Evolutionary conservation across 208 protist genomes (phyloP).

Genomic region (Acanthamoeba royreba): DNA sequence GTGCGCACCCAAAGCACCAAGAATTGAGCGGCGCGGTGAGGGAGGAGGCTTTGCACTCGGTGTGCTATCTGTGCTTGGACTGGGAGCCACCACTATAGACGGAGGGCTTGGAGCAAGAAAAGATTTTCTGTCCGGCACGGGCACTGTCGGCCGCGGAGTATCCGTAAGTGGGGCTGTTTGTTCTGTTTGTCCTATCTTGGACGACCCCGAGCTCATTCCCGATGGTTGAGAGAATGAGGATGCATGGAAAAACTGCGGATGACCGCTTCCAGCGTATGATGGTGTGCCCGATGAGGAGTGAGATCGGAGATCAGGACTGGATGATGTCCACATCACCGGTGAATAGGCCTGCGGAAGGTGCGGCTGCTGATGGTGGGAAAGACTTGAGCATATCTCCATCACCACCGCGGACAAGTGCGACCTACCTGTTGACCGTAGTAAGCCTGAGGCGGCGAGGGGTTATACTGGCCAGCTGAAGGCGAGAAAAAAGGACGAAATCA

Average conservation of each 20-base stretch:
- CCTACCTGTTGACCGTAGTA: not conserved
- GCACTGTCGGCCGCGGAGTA: not conserved
- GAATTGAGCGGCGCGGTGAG: not conserved
- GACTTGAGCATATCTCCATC: not conserved
- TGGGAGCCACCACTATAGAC: not conserved
- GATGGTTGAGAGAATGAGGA: not conserved
- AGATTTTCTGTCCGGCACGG: too few relatives aligned
- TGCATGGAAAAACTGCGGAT: not conserved
- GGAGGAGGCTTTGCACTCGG: not conserved
- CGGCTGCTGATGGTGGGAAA: not conserved
- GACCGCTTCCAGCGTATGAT: not conserved
- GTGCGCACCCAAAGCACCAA: not conserved
- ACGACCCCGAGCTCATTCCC: not conserved
- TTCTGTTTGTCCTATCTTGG: not conserved
- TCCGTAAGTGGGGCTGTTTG: not conserved
- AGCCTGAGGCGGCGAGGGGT: not conserved
- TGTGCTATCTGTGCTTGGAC: not conserved
- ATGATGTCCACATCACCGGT: not conserved
- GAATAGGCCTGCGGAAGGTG: not conserved
- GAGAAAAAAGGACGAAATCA: not conserved
- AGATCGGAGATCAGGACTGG: not conserved
- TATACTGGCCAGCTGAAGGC: not conserved
- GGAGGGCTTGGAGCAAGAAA: not conserved
- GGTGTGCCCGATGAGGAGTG: too few relatives aligned
- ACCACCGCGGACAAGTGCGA: too few relatives aligned